Evolutionary conservation across 2,329 filamentous ascomycete species (phyloP), one percentile per base, ranked within the genome.

Genomic region (Colletotrichum eleusines): DNA sequence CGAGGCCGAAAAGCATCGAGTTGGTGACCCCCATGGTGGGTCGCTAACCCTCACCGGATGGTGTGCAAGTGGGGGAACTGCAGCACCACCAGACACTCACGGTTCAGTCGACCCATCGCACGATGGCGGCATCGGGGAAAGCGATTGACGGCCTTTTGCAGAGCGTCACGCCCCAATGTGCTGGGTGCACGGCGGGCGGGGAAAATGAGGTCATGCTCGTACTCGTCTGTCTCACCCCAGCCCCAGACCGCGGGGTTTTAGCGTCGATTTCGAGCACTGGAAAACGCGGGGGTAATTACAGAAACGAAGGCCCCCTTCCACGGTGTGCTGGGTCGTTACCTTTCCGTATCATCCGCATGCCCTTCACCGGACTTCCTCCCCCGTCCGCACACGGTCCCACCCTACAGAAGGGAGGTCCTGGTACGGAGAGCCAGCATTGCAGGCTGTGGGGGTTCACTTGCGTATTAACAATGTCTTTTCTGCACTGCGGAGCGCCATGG

Each of bases 1-100:
- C 87, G 74, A 83, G 89, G 57, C 87, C 88, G 42, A 89, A 86
- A 80, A 90, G 88, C 80, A 89, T 90, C 75, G 88, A 91, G 80
- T 83, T 91, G 28, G 88, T 91, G 54, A 90, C 88, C 61, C 89
- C 89, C 42, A 85, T 89, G 79, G 77, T 87, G 74, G 83, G 86
- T 63, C 84, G 85, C 74, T 89, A 74, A 78, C 23, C 35, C 8
- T 12, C 55, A n/a, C 40, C 54, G 35, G 40, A 57, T 40, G 35
- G 55, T 7, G 4, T 38, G 38, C n/a, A 28, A 18, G 35, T 12
- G 44, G 55, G 16, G 28, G 20, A 46, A n/a, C 44, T 11, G 33
- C 51, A 58, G 50, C 57, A 53, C 42, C 57, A 71, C 57, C 50
- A 35, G 26, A 53, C 42, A 50, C 44, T 5, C 31, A 66, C 18